Evolutionary conservation across 225 moss, liverwort and hornwort species (phyloP).

Genomic region (Bryum argenteum): DNA sequence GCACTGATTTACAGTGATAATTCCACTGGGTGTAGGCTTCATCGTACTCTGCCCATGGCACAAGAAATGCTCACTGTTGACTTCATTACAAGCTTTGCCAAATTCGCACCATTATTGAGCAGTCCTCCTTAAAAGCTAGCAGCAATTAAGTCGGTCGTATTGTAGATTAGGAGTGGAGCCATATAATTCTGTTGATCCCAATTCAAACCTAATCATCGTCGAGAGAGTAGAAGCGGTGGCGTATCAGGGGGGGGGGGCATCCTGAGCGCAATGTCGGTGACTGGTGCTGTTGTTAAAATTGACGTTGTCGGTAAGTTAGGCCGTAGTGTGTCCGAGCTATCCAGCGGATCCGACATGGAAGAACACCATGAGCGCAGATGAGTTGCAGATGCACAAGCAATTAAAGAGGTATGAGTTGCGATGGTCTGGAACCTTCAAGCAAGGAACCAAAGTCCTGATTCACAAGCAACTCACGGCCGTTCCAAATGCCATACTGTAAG

Average conservation of each 20-base stretch:
- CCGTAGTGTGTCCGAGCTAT: constrained; percentile 36
- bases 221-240: constrained; percentile 25
- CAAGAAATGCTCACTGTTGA: too few species aligned
- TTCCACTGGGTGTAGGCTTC: too few species aligned
- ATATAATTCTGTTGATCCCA: too few species aligned
- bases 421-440: constrained; percentile 31
- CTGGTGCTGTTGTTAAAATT: constrained; percentile 29
- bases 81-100: too few species aligned
- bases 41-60: too few species aligned
- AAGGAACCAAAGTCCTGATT: constrained; percentile 28
- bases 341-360: constrained; percentile 33
- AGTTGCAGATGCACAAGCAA: not conserved
- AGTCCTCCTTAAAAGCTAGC: too few species aligned
- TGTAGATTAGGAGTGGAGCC: not conserved
- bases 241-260: not conserved
- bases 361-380: not conserved
- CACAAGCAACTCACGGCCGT: not conserved
- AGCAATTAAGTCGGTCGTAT: not conserved
- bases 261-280: not conserved
- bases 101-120: too few species aligned
- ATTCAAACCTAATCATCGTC: not conserved
- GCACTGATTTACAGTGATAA: too few species aligned
- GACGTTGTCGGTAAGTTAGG: constrained; percentile 14
- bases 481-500: not conserved
- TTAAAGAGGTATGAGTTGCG: accelerated